Conservation (phyloP, 345 rosid species). For the Eucalyptus sideroxylon region DNA sequence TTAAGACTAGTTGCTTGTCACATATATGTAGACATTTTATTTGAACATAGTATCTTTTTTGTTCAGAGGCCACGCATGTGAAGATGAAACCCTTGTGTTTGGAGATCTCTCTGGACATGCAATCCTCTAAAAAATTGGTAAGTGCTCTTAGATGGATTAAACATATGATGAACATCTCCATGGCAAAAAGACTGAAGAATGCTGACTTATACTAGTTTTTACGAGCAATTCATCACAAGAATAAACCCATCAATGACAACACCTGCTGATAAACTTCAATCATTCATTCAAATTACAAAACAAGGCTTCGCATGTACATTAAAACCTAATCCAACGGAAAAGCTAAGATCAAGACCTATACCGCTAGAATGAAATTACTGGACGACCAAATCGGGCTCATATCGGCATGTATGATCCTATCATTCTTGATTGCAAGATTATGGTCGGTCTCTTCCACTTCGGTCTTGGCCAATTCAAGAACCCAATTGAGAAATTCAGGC, state of each 20-base stretch:
- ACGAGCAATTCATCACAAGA: background rate
- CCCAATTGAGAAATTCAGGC: background rate
- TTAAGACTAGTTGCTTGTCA: background rate
- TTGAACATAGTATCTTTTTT: background rate
- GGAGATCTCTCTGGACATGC: background rate
- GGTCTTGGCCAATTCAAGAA: background rate
- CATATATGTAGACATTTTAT: background rate
- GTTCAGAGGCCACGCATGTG: background rate
- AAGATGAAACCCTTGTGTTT: background rate
- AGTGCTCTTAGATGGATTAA: background rate
- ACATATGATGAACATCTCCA: background rate
- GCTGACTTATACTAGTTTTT: background rate
- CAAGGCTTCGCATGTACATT: background rate
- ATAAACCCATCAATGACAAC: background rate
- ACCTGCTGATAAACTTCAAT: background rate
- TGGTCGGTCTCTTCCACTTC: background rate
- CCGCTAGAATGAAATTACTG: background rate
- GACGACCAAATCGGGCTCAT: background rate
- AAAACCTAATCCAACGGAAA: background rate
- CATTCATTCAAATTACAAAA: background rate
- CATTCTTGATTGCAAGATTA: background rate
- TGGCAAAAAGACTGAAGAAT: background rate
- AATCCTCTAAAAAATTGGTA: background rate
- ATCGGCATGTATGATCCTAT: background rate
- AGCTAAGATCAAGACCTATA: background rate